Evolutionary conservation across 2,329 filamentous ascomycete species (phyloP), one percentile per base, ranked within the genome.

Genomic region (Aspergillus uvarum): DNA sequence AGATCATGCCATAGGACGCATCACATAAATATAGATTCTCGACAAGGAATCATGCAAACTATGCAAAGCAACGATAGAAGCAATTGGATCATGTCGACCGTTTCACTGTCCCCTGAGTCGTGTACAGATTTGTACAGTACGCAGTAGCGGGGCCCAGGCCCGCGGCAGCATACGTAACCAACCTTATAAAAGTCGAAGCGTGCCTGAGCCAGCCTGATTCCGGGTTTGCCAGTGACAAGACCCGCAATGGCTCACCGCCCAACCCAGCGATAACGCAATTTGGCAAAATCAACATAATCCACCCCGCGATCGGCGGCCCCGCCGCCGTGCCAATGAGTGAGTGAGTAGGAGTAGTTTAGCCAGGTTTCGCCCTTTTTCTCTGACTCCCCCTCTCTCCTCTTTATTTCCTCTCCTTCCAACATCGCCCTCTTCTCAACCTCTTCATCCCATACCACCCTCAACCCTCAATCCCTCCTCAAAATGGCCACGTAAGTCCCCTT

Each of bases 401-500:
- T 11, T 50, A 31, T 57, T 19, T 48, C 22, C 22, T 22, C 24
- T 51, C 6, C 44, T 12, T 24, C 31, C 22, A 12, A 54, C 22
- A 19, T 44, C 32, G 26, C 29, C n/a, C 21, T 19, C 29, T 22
- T 47, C n/a, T 35, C 48, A 42, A 22, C 22, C 10, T 38, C 32
- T 38, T 48, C 26, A 47, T 44, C 38, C 38, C 47, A 24, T 47
- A 5, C 12, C 21, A 24, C 22, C 56, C 54, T 35, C 67, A 70
- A 12, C 32, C 22, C 14, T 47, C 47, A 48, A 24, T 12, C 57
- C 26, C 56, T 50, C 55, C 24, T 32, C 69, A 70, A 56, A 68
- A 77, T 77, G 74, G 68, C 74, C 63, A 75, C 74, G 74, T 77
- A 71, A 58, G 71, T 68, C 42, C 35, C 50, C 44, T 42, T 26